Base-by-base conservation (phyloP, 306 rosid species). In the Cicer cuneatum region DNA sequence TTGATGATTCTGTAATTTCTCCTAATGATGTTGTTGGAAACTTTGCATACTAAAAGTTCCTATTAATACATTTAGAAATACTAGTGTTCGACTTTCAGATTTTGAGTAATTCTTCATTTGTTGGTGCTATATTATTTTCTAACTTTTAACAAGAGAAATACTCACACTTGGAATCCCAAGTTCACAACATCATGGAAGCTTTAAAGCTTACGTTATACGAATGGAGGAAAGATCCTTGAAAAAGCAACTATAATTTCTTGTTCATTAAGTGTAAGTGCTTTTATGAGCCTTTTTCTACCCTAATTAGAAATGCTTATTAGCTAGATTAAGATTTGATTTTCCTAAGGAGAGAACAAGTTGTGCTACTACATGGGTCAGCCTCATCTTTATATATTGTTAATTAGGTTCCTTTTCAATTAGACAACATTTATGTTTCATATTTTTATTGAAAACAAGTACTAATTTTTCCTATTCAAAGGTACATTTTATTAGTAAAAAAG, bases 201-300 rank as follows among this genome's bases (percentile, higher is more conserved):
- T 66, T 43, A 66, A 66, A 21, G 54, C 39, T 12, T 66, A 66
- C 39, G 10, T 66, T 29, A 18, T 42, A 66, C 12, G 42, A 59
- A 59, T 12, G 65, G 33, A 33, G 19, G 65, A 59, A 59, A 10
- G 10, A 33, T 59, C 12, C 65, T 18, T 7, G 65, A 59, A 10
- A 9, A 59, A 59, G 6, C 18, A 33, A 35, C 60, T 8, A 18
- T 6, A 12, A 18, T 53, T 12, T 53, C 18, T 18, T 2, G 4
- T 18, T 18, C 59, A 53, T 16, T 13, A 53, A 53, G 19, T 18
- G 24, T 53, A 53, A 53, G 59, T 52, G 16, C 33, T 52, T 8
- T 16, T 16, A 15, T 52, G 29, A 52, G 29, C 33, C 59, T 14
- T 29, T 29, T 29, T 29, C 5, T 29, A 29, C 35, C 4, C 35